Evolutionary conservation across 2,329 filamentous ascomycete genomes (phyloP), one percentile per base, ranked within the genome.

Genomic region (Neofusicoccum parvum): DNA sequence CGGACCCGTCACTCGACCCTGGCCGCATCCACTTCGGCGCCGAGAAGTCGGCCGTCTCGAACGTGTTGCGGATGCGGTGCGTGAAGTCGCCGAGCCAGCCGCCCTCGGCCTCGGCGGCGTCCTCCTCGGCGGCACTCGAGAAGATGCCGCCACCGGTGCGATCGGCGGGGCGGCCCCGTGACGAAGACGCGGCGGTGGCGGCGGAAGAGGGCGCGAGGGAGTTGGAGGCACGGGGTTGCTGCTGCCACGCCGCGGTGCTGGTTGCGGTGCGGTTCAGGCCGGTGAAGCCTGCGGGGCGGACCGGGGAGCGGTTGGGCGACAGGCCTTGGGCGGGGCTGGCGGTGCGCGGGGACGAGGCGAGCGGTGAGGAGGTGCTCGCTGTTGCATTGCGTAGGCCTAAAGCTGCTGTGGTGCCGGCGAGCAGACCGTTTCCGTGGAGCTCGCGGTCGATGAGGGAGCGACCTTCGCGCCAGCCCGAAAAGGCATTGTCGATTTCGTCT

Each of bases 401-500:
- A 36, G 53, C 62, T n/a, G 48, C 49, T 17, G 23, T 51, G n/a
- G 53, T 56, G 20, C 60, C 65, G 32, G 70, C 69, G 48, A 75
- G 75, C 70, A 74, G 77, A 75, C 68, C 78, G 72, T 67, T 80
- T 74, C 81, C 58, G 74, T 85, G 70, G 71, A 85, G 78, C 74
- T 98, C 95, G 34, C 92, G 87, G 68, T 97, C 92, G 68, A 99
- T 96, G 34, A 99, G 85, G 58, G 94, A 90, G 59, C 92, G 87
- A 3, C 95, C 95, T 79, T 98, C 95, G 53, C 94, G 88, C 95
- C 94, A 98, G 14, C 92, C 92, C 69, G 90, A 92, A 3, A 86
- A 86, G 2, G 82, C 82, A 6, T 84, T 81, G 58, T 86, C 87
- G 32, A 88, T 86, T 12, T 90, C 88, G 12, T 88, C 84, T 14